phyloP scores from a whole-genome alignment of 2,329 filamentous ascomycete species.

The Arthrobotrys entomopaga region DNA sequence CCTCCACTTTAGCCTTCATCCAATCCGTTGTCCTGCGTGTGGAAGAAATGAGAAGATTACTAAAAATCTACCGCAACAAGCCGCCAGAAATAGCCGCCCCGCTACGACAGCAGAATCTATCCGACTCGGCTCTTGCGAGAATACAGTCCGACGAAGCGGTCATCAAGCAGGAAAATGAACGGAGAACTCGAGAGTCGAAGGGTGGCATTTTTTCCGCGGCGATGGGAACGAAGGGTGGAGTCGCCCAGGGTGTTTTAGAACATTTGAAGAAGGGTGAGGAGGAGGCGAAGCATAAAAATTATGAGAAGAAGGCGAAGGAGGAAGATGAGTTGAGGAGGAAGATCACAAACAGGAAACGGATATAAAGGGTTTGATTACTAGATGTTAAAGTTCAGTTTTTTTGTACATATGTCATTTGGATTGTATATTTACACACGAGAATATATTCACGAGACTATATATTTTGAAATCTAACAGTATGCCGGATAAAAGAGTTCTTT shows the following conservation, averaged over 20 bases:
- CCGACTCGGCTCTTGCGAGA: slow-evolving; percentile 28
- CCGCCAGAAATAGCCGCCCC: slow-evolving; percentile 22
- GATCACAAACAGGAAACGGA: background rate
- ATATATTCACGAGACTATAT: background rate
- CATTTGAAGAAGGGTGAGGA: slow-evolving; percentile 60
- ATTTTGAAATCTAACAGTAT: background rate
- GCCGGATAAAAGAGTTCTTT: too few species aligned
- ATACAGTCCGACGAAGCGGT: slow-evolving; percentile 25
- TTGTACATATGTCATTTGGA: slow-evolving; percentile 37
- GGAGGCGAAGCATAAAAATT: slow-evolving; percentile 59
- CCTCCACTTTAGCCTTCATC: slow-evolving; percentile 60
- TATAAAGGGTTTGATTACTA: background rate
- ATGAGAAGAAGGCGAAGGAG: slow-evolving; percentile 60
- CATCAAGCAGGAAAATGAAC: slow-evolving; percentile 40
- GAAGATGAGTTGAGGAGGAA: slow-evolving; percentile 60
- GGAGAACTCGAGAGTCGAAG: slow-evolving; percentile 16
- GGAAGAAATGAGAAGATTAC: slow-evolving; percentile 61
- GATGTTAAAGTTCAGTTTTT: too few species aligned
- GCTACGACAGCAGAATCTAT: slow-evolving; percentile 19
- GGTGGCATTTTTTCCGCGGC: slow-evolving; percentile 55
- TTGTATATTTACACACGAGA: slow-evolving; percentile 28
- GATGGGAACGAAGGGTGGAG: slow-evolving; percentile 57
- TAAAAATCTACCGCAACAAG: slow-evolving; percentile 61
- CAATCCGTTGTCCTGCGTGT: slow-evolving; percentile 66
- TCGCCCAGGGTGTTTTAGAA: slow-evolving; percentile 59